A percentile compares a stretch with the other conserved stretches of the same genome.
phyloP scores from a whole-genome alignment of 2,329 filamentous ascomycete species.

The Fusarium euwallaceae region DNA sequence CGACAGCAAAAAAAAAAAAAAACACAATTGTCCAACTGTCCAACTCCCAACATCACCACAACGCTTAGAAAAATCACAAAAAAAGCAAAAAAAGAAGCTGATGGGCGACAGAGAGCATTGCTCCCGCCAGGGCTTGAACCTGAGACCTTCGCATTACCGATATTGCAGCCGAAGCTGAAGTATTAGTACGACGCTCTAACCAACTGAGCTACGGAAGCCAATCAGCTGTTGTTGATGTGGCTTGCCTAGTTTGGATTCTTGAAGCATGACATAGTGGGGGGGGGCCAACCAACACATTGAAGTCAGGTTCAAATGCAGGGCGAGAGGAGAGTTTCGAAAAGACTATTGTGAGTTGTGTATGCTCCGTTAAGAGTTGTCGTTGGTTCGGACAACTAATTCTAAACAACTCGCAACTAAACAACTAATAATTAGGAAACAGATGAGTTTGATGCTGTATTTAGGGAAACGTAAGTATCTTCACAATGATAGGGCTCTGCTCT shows the following conservation, averaged over 20 bases:
- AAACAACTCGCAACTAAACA: no score
- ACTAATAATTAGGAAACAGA: neutral
- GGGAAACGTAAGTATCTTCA: neutral
- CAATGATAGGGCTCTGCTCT: neutral
- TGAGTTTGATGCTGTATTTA: neutral
- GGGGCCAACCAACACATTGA: neutral
- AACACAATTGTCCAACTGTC: neutral
- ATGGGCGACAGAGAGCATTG: constrained; percentile 13
- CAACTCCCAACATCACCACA: no score
- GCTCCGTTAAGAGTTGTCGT: neutral
- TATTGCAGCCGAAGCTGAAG: constrained; percentile 5
- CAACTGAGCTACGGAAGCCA: constrained; percentile 24
- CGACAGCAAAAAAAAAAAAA: neutral
- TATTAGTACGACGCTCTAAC: constrained; percentile 27
- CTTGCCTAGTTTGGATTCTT: neutral
- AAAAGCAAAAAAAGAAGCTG: neutral
- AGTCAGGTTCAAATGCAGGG: neutral
- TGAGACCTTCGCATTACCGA: constrained; percentile 19
- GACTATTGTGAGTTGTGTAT: no score
- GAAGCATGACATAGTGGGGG: neutral
- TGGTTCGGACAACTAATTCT: neutral
- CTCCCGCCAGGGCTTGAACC: constrained; percentile 23
- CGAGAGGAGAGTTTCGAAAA: neutral
- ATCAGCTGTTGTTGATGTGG: constrained; percentile 7
- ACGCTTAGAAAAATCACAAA: no score